phyloP scores from a whole-genome alignment of 192 early-diverging fungal species.

The Backusella tuberculispora region DNA sequence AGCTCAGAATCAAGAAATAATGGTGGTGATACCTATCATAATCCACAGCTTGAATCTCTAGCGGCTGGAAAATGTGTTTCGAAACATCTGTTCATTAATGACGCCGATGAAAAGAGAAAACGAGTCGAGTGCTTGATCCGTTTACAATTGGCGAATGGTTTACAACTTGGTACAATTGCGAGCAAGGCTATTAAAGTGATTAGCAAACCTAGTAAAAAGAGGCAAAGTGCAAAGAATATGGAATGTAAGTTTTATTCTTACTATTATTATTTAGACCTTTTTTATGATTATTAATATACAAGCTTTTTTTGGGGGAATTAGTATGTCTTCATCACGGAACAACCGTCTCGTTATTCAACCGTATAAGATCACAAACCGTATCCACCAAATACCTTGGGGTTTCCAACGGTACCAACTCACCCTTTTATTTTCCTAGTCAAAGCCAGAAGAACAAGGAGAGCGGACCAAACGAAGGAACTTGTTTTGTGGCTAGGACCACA shows the following conservation, averaged over 20 bases:
- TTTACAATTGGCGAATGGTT: slow-evolving; percentile 68
- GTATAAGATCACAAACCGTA: slow-evolving; percentile 87
- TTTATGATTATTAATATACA: background rate
- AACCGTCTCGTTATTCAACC: slow-evolving; percentile 87
- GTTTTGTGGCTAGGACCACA: slow-evolving; percentile 75
- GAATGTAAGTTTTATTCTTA: slow-evolving; percentile 49
- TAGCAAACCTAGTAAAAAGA: slow-evolving; percentile 91
- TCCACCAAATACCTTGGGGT: slow-evolving; percentile 86
- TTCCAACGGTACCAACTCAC: slow-evolving; percentile 44
- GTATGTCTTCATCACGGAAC: slow-evolving; percentile 88
- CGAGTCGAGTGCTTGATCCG: slow-evolving; percentile 74
- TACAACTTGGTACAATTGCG: slow-evolving; percentile 69
- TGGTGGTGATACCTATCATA: slow-evolving; percentile 28
- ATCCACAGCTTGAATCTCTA: slow-evolving; percentile 27
- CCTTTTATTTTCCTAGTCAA: slow-evolving; percentile 35
- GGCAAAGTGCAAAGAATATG: slow-evolving; percentile 83
- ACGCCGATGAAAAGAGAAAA: slow-evolving; percentile 84
- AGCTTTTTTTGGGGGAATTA: slow-evolving; percentile 24
- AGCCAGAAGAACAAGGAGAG: background rate
- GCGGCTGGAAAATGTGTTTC: slow-evolving; percentile 76
- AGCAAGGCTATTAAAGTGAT: slow-evolving; percentile 87
- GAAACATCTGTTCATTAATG: slow-evolving; percentile 85
- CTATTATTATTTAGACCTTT: background rate
- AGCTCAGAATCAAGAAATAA: slow-evolving; percentile 30
- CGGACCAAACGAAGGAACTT: slow-evolving; percentile 51